Evolutionary conservation across 768 basidiomycete genomes (phyloP), one percentile per base, ranked within the genome.

Genomic region (Lactarius psammicola): DNA sequence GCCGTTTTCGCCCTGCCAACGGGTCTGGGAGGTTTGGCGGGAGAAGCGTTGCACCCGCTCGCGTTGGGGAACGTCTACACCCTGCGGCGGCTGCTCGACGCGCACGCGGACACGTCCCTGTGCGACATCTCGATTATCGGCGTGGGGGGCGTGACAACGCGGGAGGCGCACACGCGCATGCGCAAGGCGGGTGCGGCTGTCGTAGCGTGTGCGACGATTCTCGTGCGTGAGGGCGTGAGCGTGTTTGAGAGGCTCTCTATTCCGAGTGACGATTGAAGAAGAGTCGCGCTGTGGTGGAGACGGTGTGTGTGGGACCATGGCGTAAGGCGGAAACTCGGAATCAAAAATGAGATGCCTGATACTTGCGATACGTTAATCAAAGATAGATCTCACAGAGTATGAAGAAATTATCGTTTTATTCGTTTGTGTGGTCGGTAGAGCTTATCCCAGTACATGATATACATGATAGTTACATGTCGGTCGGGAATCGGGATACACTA

Each of bases 1-100:
- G 40, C 53, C 60, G 65, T 36, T 51, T 88, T 84, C 67, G 90
- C 89, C 5, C 77, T 94, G 20, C 88, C 89, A 3, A 81, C 85
- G 0, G 80, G 76, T 2, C 71, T 86, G 4, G 49, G 49, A 15
- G 49, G 23, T 28, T 15, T 95, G 38, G 92, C 86, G 8, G 93
- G 94, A 3, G 89, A 90, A 49, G 75, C 84, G 36, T 75, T 95
- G 56, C 49, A 51, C 49, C 76, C 90, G 0, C 74, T 94, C 13
- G 82, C 94, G 26, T 79, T 95, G 33, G 93, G 93, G 66, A 94
- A 89, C 72, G 92, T 91, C 34, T 80, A 80, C 70, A 79, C 83
- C 20, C 87, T 94, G 72, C 73, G 81, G 17, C 76, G 75, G 46
- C 73, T 92, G 53, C 76, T 93, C 58, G 73, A 74, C 20, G 74